Base-by-base conservation (phyloP, 1,284 basidiomycete genomes). In the Inonotus obliquus region DNA sequence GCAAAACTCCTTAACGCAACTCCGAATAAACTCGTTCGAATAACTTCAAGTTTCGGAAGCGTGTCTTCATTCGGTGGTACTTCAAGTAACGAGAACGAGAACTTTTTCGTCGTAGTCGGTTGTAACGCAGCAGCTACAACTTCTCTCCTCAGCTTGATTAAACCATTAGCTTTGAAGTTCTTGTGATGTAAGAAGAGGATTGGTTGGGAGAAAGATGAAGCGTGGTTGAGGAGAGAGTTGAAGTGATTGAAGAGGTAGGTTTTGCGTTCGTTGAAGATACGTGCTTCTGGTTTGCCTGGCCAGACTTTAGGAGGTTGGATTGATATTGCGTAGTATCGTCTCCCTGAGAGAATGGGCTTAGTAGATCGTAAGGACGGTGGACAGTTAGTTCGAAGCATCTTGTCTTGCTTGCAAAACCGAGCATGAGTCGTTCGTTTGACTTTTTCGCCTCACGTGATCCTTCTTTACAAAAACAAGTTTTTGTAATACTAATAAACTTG, bases 171-270 rank as follows among this genome's bases (percentile, higher is more conserved):
- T 39, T 82, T 79, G 71, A 92, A 89, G 63, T 89, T 84, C 63
- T 82, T 78, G 74, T 90, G 86, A 61, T 84, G 80, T 56, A 92
- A 79, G 72, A 92, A 79, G 66, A 92, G 74, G 69, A 92, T 74
- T 38, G 89, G 87, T 23, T 60, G 41, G 32, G 76, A 69, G 17
- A 17, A 44, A 17, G 41, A 44, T 29, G 73, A 68, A 72, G 79
- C 81, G 56, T 77, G 73, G 60, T 82, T 72, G 66, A 92, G 79
- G 63, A 91, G 81, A 65, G 76, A 78, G 60, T 80, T 78, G 79
- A 91, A 92, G 73, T 86, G 85, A 77, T 84, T 80, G 74, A 85
- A 89, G 72, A 91, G 86, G 73, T 82, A 84, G 0, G 85, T 79
- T 72, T 92, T 92, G 71, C 87, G 86, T 71, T 84, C 82, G 60